Percentiles rank a stretch among this genome's conserved stretches.
Evolutionary conservation across 306 rosid species (phyloP).

Genomic region (cucumber (Cucumis sativus)): DNA sequence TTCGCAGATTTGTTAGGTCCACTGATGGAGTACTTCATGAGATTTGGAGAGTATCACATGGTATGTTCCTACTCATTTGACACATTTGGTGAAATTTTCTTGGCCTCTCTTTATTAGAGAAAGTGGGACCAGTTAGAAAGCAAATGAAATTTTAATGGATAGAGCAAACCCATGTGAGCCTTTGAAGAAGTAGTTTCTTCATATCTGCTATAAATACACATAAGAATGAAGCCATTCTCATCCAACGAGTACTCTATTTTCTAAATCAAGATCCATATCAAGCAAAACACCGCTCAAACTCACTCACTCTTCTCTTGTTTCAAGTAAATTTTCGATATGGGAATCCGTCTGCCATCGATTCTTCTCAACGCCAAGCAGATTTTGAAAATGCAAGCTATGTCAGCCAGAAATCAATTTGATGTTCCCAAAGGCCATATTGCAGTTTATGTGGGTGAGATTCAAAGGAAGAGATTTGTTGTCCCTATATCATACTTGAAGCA

Average conservation of each 20-base stretch:
- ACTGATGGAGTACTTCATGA: not conserved
- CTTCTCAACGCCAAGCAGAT: slow-evolving; percentile 7
- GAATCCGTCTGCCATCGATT: not conserved
- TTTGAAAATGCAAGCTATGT: not conserved
- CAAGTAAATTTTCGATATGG: not conserved
- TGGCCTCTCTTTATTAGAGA: not conserved
- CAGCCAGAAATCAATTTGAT: not conserved
- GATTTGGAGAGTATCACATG: not conserved
- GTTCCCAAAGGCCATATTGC: slow-evolving; percentile 43
- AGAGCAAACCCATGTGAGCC: slow-evolving; percentile 2
- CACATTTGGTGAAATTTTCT: not conserved
- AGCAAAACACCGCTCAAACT: not conserved
- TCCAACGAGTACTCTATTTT: not conserved
- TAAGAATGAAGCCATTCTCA: not conserved
- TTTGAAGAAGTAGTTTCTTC: not conserved
- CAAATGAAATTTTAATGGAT: not conserved
- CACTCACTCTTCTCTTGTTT: not conserved
- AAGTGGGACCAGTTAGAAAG: not conserved
- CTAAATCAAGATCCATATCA: not conserved
- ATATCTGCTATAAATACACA: not conserved
- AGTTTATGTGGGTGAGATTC: slow-evolving; percentile 33
- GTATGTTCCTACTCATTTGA: slow-evolving; percentile 5
- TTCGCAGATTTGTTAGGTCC: not conserved
- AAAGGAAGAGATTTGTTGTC: slow-evolving; percentile 29
- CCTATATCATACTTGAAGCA: slow-evolving; percentile 31